Evolutionary conservation across 805 yeast species (phyloP), one percentile per base, ranked within the genome.

Genomic region (Saccharomycopsis amapae): DNA sequence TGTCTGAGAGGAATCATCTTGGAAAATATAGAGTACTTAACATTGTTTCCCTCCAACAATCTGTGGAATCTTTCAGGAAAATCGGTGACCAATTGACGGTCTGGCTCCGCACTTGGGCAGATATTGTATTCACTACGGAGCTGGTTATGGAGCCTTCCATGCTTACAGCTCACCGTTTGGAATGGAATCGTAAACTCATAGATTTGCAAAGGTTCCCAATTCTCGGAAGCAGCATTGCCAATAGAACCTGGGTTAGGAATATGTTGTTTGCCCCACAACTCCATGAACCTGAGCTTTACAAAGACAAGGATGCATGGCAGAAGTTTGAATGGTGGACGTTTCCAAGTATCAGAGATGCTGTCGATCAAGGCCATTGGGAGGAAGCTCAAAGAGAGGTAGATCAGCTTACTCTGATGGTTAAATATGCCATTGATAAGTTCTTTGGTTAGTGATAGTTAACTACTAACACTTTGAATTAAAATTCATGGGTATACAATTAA

Each of bases 321-420:
- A 58, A 56, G 9, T 69, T 64, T 49, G 66, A 73, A 33, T 74
- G 82, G 73, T 78, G 79, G 62, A 71, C 84, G 2, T 87, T 84
- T 58, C 96, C 97, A 0, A 73, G 75, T 4, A 72, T 88, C 1
- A 71, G 94, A 50, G 95, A 88, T 57, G 79, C 76, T 0, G 58
- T 85, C 10, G 67, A 66, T 36, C 59, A 59, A 1, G 65, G 67
- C 0, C 73, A 79, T 49, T 73, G 76, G 68, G 64, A 56, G 0
- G 60, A 56, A 30, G 88, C 85, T 0, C 84, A 79, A 50, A 52
- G 58, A 2, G 78, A 79, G 51, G 60, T 82, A 6, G 63, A 72
- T 35, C 53, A 57, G 3, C 62, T 78, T 13, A 68, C 75, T 4
- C 55, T 58, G 13, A 48, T 63, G 38, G 44, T 74, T 23, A 58